Evolutionary conservation across 2,329 filamentous ascomycete species (phyloP), one percentile per base, ranked within the genome.

Genomic region (Diaporthe humulicola): DNA sequence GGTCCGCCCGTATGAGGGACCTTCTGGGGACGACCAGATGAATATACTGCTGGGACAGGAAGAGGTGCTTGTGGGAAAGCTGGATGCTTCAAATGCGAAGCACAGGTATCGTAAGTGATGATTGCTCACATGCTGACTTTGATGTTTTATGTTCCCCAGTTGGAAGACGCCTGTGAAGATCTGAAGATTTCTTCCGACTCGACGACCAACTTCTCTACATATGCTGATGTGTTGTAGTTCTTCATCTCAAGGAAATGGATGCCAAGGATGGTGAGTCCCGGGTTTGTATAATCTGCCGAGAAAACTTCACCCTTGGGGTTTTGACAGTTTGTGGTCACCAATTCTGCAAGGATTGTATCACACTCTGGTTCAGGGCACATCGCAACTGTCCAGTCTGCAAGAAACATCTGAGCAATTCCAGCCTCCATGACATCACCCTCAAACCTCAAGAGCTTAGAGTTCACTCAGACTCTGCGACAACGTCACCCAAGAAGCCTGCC

Each of bases 271-370:
- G 91, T 64, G 90, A 92, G 74, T 87, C 91, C 9, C 90, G 91
- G 40, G 91, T 93, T 69, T 99, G 97, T 81, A 90, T 97, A 73
- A 98, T 99, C 78, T 99, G 97, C 81, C 93, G 94, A 80, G 89
- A 90, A 15, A 81, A 87, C 0, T 98, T 98, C 79, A 92, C 93
- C 74, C 86, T 91, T n/a, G 96, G 96, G 71, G 91, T 94, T 70
- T 87, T 96, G 76, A 98, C 96, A 0, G 90, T 95, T 1, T 98
- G 97, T 81, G 96, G 96, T 0, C 97, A 99, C 81, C 91, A 95
- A 77, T 98, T 95, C 81, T 98, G 96, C 86, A 95, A 95, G 79
- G 93, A 95, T 38, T 98, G 97, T 82, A 93, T 98, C 78, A 87
- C 88, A 50, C 79, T 91, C 17, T 98, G 97, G 97, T 95, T 93